Conservation (phyloP, 1,139 yeast genomes). For the Yamadazyma atmosphaerica region DNA sequence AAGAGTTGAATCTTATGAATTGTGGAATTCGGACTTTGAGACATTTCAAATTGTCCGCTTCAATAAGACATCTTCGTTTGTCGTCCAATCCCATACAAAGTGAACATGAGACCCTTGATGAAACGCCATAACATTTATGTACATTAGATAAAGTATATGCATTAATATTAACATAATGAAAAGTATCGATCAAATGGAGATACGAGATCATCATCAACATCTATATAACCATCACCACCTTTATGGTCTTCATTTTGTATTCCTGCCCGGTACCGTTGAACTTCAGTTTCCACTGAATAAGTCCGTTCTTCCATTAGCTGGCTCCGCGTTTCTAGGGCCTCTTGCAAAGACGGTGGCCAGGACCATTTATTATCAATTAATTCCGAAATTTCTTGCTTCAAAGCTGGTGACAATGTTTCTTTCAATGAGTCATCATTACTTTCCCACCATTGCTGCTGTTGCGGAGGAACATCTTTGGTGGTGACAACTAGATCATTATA, state of each 20-base stretch:
- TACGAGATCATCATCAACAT: slow-evolving; percentile 7
- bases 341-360: slow-evolving; percentile 23
- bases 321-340: slow-evolving; percentile 27
- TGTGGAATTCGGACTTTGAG: background rate
- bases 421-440: slow-evolving; percentile 14
- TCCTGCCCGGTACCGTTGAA: background rate
- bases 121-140: no score
- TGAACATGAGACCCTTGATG: background rate
- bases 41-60: background rate
- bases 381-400: no score
- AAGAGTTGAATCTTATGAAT: background rate
- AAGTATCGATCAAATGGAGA: slow-evolving; percentile 11
- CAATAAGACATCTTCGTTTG: background rate
- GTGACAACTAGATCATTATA: slow-evolving; percentile 27
- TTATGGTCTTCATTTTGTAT: background rate
- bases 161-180: slow-evolving; percentile 8
- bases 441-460: slow-evolving; percentile 41
- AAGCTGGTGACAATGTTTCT: slow-evolving; percentile 7
- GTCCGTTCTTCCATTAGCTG: slow-evolving; percentile 36
- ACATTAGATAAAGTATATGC: no score
- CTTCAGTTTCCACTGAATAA: background rate
- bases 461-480: slow-evolving; percentile 41
- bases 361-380: no score
- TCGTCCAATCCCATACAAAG: background rate
- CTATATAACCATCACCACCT: slow-evolving; percentile 5